Percentiles rank a stretch among this genome's conserved stretches.
phyloP scores from a whole-genome alignment of 106 monocot genomes.

The Gastrodia elata region DNA sequence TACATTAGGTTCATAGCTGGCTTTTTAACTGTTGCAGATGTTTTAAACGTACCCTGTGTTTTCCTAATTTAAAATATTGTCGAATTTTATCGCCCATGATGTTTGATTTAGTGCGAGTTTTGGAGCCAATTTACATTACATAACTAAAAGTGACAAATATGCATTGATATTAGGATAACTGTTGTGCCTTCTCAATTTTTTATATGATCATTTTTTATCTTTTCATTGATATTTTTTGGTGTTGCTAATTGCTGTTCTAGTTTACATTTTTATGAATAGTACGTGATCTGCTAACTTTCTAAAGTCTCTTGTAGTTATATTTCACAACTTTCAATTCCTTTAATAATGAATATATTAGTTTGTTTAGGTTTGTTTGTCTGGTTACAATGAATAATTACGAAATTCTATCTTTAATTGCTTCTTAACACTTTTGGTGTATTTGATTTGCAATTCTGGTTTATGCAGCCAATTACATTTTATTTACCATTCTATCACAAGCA shows the following conservation, averaged over 20 bases:
- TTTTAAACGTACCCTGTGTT: too few species aligned
- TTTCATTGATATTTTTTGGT: constrained; percentile 2
- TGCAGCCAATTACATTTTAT: background rate
- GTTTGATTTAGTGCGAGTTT: background rate
- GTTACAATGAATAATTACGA: background rate
- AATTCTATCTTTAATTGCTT: background rate
- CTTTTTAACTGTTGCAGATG: too few species aligned
- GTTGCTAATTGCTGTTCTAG: too few species aligned
- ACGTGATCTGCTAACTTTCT: too few species aligned
- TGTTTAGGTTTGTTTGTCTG: background rate
- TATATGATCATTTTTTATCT: background rate
- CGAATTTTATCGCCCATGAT: background rate
- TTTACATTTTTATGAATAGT: too few species aligned
- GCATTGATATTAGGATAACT: background rate
- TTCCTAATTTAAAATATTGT: background rate
- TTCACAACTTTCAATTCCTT: background rate
- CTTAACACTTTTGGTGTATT: background rate
- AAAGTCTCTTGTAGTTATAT: background rate
- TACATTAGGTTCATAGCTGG: too few species aligned
- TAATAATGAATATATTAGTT: background rate
- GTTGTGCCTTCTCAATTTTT: background rate
- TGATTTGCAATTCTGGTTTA: background rate
- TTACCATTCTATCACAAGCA: background rate
- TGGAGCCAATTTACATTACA: background rate
- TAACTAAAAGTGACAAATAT: background rate